Evolutionary conservation across 371 early-diverging fungal species (phyloP).

Genomic region (Chytridium lagenaria): DNA sequence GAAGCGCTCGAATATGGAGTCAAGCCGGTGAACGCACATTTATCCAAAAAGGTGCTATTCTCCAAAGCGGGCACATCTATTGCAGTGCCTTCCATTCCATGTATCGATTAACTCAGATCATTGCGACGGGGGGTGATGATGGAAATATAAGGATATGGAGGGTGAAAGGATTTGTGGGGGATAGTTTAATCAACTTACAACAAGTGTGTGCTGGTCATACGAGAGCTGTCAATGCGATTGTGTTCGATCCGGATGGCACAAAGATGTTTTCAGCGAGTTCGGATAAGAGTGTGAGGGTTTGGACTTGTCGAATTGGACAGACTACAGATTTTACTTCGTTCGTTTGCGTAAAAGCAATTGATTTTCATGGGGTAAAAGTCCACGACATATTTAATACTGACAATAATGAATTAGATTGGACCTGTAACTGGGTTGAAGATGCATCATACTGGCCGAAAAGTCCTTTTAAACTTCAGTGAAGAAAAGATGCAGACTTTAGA

Average conservation of each 20-base stretch:
- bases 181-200: conserved; percentile 15
- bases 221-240: conserved; percentile 41
- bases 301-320: conserved; percentile 39
- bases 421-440: conserved; percentile 40
- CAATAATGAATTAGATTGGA: background rate
- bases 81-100: conserved; percentile 36
- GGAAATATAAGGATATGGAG: conserved; percentile 46
- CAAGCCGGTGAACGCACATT: conserved; percentile 33
- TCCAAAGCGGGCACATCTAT: conserved; percentile 51
- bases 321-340: conserved; percentile 17
- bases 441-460: conserved; percentile 43
- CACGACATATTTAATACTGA: background rate
- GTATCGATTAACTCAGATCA: conserved; percentile 6
- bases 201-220: conserved; percentile 43
- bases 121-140: conserved; percentile 50
- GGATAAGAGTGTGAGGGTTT: conserved; percentile 44
- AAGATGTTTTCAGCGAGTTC: conserved; percentile 49
- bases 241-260: conserved; percentile 44
- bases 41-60: background rate
- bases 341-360: conserved; percentile 45
- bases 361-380: conserved; percentile 22
- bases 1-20: conserved; percentile 48
- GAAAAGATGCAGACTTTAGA: conserved; percentile 42
- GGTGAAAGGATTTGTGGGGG: background rate
- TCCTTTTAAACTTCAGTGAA: conserved; percentile 36